These are phyloP conservation scores for Coemansia sp. DNA, from an alignment of 192 early-diverging fungal genomes.

Conservation along the genomic window DNA sequence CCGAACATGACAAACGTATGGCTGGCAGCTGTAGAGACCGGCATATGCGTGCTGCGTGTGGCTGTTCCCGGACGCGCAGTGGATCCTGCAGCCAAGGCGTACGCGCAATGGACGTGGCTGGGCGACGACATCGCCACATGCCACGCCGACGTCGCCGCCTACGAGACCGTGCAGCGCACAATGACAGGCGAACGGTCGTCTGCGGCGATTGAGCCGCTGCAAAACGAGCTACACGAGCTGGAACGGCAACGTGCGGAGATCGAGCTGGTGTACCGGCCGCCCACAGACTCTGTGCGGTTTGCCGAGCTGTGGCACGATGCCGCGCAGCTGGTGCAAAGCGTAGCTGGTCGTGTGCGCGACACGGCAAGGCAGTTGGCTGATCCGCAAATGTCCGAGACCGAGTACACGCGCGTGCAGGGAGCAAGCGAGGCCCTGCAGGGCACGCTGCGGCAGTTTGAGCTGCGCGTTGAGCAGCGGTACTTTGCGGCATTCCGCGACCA, in stretches of 20 bases:
- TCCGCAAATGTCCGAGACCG: not conserved
- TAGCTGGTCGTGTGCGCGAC: constrained; percentile 20
- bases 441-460: constrained; percentile 43
- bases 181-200: constrained; percentile 61
- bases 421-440: constrained; percentile 17
- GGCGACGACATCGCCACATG: constrained; percentile 54
- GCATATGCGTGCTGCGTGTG: constrained; percentile 60
- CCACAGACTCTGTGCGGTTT: constrained; percentile 16
- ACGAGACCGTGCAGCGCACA: constrained; percentile 55
- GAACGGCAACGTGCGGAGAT: constrained; percentile 32
- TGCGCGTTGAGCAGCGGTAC: constrained; percentile 28
- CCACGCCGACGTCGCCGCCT: constrained; percentile 61
- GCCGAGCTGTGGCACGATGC: constrained; percentile 53
- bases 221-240: constrained; percentile 4
- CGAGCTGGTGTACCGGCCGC: constrained; percentile 44
- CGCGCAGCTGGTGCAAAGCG: constrained; percentile 15
- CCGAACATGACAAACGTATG: not conserved
- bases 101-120: constrained; percentile 64
- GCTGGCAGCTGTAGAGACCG: constrained; percentile 31
- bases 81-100: constrained; percentile 80
- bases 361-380: constrained; percentile 5
- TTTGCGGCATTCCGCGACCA: constrained; percentile 41
- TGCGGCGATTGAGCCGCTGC: constrained; percentile 17
- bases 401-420: not conserved
- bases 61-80: constrained; percentile 80